Evolutionary conservation across 441 rosid genomes (phyloP).

Genomic region (Macaranga tanarius): DNA sequence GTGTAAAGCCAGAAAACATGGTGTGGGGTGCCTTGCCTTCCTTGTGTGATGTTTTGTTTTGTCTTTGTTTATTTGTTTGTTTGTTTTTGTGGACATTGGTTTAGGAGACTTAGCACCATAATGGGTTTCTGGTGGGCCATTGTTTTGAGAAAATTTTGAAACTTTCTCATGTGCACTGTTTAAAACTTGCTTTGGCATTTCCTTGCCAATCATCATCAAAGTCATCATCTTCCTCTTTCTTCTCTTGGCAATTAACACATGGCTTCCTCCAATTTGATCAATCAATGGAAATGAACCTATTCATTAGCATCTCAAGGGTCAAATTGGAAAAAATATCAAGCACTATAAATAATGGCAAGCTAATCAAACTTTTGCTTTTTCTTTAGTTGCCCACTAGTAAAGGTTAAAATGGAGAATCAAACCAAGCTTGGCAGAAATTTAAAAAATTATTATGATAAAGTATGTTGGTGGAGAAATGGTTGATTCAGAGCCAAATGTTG

Average conservation of each 20-base stretch:
- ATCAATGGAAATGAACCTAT: neutral
- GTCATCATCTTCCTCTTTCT: neutral
- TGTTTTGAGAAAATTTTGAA: constrained; percentile 22
- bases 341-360: neutral
- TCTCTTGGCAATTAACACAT: constrained; percentile 1
- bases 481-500: neutral
- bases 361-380: neutral
- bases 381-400: neutral
- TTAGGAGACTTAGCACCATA: neutral
- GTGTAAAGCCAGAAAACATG: constrained; percentile 27
- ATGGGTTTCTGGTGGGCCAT: constrained; percentile 33
- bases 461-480: neutral
- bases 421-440: neutral
- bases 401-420: neutral
- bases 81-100: neutral
- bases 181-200: constrained; percentile 4
- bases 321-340: neutral
- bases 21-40: constrained; percentile 10
- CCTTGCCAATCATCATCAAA: constrained; percentile 1
- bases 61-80: constrained; percentile 12
- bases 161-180: constrained; percentile 32
- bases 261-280: neutral
- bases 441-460: neutral
- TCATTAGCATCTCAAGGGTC: neutral
- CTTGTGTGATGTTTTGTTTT: constrained; percentile 12